Evolutionary conservation across 768 basidiomycete genomes (phyloP).

Genomic region (Termitomyces eurrhizus): DNA sequence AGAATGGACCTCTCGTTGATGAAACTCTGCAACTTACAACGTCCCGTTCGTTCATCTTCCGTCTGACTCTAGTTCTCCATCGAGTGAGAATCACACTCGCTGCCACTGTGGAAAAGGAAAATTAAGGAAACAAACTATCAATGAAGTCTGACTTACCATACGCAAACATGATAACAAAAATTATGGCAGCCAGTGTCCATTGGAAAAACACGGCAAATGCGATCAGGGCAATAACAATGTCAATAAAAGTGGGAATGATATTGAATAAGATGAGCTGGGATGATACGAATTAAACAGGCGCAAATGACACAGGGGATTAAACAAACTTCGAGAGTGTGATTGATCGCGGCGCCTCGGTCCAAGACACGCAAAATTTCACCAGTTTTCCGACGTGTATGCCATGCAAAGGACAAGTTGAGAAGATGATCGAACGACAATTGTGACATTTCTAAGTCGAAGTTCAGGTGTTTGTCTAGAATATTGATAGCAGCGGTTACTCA

Average conservation of each 20-base stretch:
- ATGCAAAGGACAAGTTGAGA: conserved; percentile 80
- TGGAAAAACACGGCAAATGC: conserved; percentile 62
- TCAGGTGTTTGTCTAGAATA: conserved; percentile 1
- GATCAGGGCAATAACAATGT: conserved; percentile 67
- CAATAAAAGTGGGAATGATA: conserved; percentile 78
- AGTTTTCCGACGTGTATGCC: conserved; percentile 79
- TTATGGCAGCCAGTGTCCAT: conserved; percentile 62
- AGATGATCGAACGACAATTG: conserved; percentile 83
- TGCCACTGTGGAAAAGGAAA: conserved; percentile 29
- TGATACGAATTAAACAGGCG: conserved; percentile 3
- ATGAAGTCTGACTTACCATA: conserved; percentile 48
- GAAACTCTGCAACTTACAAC: conserved; percentile 39
- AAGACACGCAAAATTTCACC: conserved; percentile 82
- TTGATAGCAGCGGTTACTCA: conserved; percentile 13
- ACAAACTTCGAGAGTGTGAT: conserved; percentile 67
- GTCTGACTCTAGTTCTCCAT: conserved; percentile 71
- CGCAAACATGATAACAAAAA: conserved; percentile 68
- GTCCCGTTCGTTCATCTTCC: conserved; percentile 81
- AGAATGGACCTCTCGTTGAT: neutral
- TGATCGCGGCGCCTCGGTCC: conserved; percentile 83
- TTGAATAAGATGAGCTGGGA: conserved; percentile 75
- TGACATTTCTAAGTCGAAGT: conserved; percentile 63
- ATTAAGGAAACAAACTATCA: neutral
- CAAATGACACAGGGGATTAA: neutral
- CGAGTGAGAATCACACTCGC: conserved; percentile 56